A percentile compares a stretch with the other conserved stretches of the same genome.
Conservation (phyloP, 805 yeast species). For the Torulaspora franciscae region DNA sequence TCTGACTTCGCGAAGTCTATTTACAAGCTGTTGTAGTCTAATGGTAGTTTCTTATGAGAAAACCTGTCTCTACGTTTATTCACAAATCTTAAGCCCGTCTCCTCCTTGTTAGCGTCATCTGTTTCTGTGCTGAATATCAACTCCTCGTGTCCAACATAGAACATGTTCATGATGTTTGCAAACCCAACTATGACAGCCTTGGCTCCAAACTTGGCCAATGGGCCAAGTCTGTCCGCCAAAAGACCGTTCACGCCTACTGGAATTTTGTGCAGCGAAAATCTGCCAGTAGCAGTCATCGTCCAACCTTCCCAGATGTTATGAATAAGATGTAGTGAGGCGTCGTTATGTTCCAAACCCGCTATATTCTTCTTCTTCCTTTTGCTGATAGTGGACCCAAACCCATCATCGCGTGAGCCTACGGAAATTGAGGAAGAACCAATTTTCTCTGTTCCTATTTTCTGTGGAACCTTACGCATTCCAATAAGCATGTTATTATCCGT, state of each 20-base stretch:
- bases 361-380: conserved; percentile 7
- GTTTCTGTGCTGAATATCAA: conserved; percentile 56
- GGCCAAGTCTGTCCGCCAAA: conserved; percentile 52
- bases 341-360: neutral
- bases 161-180: conserved; percentile 66
- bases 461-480: conserved; percentile 53
- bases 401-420: conserved; percentile 2
- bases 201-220: conserved; percentile 66
- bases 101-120: conserved; percentile 38
- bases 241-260: conserved; percentile 46
- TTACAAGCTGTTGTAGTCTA: conserved; percentile 12
- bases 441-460: conserved; percentile 7
- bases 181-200: conserved; percentile 71
- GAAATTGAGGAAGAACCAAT: conserved; percentile 13
- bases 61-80: conserved; percentile 44
- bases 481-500: conserved; percentile 73
- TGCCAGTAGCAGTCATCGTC: conserved; percentile 66
- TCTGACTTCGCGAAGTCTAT: neutral
- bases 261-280: conserved; percentile 53
- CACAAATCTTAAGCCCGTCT: conserved; percentile 48
- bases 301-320: conserved; percentile 73
- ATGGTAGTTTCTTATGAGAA: conserved; percentile 17
- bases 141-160: conserved; percentile 73
- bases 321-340: conserved; percentile 31
- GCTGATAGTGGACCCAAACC: conserved; percentile 4